Percentiles rank a stretch among this genome's conserved stretches.
phyloP scores from a whole-genome alignment of 495 filamentous ascomycete species.

The Trichoderma erinaceum region DNA sequence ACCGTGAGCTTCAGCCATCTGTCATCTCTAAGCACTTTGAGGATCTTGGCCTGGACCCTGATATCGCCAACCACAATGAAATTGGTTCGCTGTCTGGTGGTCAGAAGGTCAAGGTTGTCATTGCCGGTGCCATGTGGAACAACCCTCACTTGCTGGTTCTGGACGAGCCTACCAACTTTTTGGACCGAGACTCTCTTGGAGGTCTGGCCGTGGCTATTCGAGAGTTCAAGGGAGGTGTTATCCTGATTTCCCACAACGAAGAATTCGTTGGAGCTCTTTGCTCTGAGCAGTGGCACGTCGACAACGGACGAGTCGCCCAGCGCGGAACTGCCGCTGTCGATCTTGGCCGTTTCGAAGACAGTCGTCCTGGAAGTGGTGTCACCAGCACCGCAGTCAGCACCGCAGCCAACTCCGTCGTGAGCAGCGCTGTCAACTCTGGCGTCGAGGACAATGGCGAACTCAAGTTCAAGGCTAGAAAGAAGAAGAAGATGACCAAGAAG shows the following conservation, averaged over 20 bases:
- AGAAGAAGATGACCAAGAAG: slow-evolving; percentile 97
- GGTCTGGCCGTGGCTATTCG: slow-evolving; percentile 93
- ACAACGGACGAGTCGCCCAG: slow-evolving; percentile 76
- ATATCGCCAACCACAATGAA: slow-evolving; percentile 97
- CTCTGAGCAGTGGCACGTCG: slow-evolving; percentile 90
- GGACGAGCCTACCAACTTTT: slow-evolving; percentile 98
- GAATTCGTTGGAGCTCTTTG: slow-evolving; percentile 95
- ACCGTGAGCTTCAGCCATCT: slow-evolving; percentile 83
- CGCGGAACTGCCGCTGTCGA: slow-evolving; percentile 67
- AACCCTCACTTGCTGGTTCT: slow-evolving; percentile 96
- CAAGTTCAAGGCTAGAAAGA: slow-evolving; percentile 85
- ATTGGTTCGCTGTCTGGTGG: slow-evolving; percentile 95
- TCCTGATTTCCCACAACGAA: slow-evolving; percentile 99
- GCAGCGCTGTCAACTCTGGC: slow-evolving; percentile 74
- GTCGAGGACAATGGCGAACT: slow-evolving; percentile 71
- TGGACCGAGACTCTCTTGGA: slow-evolving; percentile 94
- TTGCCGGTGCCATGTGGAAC: slow-evolving; percentile 98
- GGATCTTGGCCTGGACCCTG: slow-evolving; percentile 90
- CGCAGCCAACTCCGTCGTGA: slow-evolving; percentile 52
- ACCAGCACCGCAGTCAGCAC: slow-evolving; percentile 58
- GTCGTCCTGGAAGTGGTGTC: slow-evolving; percentile 50
- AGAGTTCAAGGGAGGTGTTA: slow-evolving; percentile 94
- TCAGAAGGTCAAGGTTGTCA: slow-evolving; percentile 99
- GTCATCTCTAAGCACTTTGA: slow-evolving; percentile 97
- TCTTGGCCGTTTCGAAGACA: slow-evolving; percentile 85